These are phyloP conservation scores for Rutstroemia sp. DNA, from an alignment of 2,329 filamentous ascomycete species.

Conservation along the genomic window DNA sequence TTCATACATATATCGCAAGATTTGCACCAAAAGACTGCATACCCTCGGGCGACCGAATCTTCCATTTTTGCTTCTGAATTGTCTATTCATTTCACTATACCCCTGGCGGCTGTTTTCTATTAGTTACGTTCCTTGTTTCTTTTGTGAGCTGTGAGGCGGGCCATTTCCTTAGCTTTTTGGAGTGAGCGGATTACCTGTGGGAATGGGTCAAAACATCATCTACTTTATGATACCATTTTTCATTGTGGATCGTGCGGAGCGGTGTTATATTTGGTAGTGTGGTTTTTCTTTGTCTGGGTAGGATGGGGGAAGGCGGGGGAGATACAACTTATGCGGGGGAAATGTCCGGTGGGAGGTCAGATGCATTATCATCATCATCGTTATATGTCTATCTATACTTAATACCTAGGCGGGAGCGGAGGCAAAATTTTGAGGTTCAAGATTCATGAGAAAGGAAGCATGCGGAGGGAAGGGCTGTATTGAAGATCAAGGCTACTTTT, in stretches of 20 bases:
- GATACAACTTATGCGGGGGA: not conserved
- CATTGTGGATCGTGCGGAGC: not conserved
- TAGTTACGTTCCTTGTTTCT: conserved; percentile 8
- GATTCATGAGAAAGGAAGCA: not conserved
- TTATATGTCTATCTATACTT: not conserved
- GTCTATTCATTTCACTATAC: conserved; percentile 7
- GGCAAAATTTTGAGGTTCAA: not conserved
- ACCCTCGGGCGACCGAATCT: conserved; percentile 9
- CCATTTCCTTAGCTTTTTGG: conserved; percentile 1
- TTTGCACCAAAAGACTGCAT: conserved; percentile 8
- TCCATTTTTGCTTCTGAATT: conserved; percentile 1
- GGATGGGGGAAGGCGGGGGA: not conserved
- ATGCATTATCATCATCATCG: not conserved
- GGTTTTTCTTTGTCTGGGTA: conserved; percentile 1
- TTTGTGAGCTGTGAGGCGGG: not conserved
- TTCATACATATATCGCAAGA: conserved; percentile 12
- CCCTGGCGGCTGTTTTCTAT: conserved; percentile 6
- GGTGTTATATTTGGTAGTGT: conserved; percentile 5
- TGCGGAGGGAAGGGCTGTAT: not conserved
- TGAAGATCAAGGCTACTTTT: conserved; percentile 1
- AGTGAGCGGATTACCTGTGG: not conserved
- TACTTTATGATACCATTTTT: conserved; percentile 8
- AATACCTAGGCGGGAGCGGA: not conserved
- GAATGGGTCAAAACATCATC: conserved; percentile 4
- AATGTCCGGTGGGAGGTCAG: not conserved